These are phyloP conservation scores for Globisporangium spinosum DNA, from an alignment of 352 stramenopile species.

Conservation along the genomic window DNA sequence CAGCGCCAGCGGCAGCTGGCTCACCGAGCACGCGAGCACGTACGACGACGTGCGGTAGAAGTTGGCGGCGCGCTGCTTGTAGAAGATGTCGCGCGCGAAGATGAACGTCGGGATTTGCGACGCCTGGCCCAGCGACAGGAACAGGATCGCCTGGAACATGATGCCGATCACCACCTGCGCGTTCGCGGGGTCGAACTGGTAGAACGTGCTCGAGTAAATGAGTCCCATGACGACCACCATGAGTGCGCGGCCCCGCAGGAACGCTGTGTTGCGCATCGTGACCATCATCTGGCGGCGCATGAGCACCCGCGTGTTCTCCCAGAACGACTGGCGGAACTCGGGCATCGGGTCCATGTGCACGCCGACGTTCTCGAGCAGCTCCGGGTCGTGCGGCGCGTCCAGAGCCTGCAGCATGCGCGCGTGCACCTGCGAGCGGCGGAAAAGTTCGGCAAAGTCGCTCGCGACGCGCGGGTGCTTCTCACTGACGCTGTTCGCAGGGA, in stretches of 20 bases:
- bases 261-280: conserved; percentile 37
- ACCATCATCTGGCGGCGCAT: conserved; percentile 37
- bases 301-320: conserved; percentile 2
- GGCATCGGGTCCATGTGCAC: conserved; percentile 60
- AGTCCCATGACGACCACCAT: conserved; percentile 48
- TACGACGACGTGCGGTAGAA: conserved; percentile 2
- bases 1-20: neutral
- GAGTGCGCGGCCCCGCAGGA: conserved; percentile 26
- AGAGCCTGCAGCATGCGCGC: conserved; percentile 30
- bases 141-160: neutral
- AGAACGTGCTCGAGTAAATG: conserved; percentile 38
- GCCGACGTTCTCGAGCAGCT: conserved; percentile 1
- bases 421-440: conserved; percentile 27
- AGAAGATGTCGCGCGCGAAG: conserved; percentile 2
- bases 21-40: conserved; percentile 7
- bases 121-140: neutral
- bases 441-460: conserved; percentile 19
- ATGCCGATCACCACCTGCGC: neutral
- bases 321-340: conserved; percentile 20
- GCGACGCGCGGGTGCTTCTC: neutral
- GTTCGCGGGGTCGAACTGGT: conserved; percentile 23
- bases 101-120: conserved; percentile 7
- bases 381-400: neutral
- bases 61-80: conserved; percentile 10
- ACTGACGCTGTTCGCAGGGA: neutral